Evolutionary conservation across 306 rosid genomes (phyloP).

Genomic region (Amphicarpaea edgeworthii): DNA sequence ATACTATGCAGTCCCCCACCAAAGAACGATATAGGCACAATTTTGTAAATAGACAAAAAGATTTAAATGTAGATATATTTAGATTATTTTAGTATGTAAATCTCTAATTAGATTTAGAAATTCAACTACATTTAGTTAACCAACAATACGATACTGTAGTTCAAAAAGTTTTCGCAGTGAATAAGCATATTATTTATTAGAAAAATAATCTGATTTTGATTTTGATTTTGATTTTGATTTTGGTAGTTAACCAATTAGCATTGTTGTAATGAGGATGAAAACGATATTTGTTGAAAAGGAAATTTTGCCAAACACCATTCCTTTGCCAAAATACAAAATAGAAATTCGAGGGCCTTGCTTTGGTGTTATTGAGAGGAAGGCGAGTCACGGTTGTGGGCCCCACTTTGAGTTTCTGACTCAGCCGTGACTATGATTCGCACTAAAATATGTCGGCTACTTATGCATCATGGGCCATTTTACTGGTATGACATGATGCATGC

Average conservation of each 20-base stretch:
- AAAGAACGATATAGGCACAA: background rate
- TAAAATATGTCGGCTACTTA: slow-evolving; percentile 15
- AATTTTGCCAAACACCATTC: slow-evolving; percentile 8
- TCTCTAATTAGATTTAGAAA: background rate
- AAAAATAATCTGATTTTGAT: too few species aligned
- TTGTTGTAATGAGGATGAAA: background rate
- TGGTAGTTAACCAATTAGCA: slow-evolving; percentile 3
- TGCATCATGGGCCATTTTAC: slow-evolving; percentile 20
- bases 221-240: too few species aligned
- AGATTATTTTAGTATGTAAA: background rate
- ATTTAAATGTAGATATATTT: background rate
- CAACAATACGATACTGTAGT: too few species aligned
- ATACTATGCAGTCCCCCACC: background rate
- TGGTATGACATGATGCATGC: slow-evolving; percentile 14
- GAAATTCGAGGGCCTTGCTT: background rate
- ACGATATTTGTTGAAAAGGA: slow-evolving; percentile 40
- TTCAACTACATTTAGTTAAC: background rate
- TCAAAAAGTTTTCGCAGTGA: too few species aligned
- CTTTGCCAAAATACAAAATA: background rate
- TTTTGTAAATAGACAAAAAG: background rate
- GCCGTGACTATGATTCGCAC: slow-evolving; percentile 56
- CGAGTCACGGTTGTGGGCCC: slow-evolving; percentile 59
- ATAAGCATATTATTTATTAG: too few species aligned
- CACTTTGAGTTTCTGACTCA: slow-evolving; percentile 56
- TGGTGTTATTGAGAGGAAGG: background rate